A percentile compares a stretch with the other conserved stretches of the same genome.
phyloP scores from a whole-genome alignment of 768 basidiomycete genomes.

The Pleurotus salmoneostramineus region DNA sequence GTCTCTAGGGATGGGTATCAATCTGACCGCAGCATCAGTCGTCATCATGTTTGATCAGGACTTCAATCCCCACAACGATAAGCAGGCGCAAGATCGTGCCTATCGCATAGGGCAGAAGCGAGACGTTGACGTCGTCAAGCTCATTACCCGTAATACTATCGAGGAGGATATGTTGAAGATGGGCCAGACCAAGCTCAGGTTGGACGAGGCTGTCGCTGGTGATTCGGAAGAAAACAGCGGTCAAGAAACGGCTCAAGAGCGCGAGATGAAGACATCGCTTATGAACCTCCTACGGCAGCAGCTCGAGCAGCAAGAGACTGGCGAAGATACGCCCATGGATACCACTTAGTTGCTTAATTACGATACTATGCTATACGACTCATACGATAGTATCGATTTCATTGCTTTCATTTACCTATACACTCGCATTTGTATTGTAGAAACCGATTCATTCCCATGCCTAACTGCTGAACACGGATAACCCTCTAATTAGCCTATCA shows the following conservation, averaged over 20 bases:
- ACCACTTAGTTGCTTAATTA: not conserved
- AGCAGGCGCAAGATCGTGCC: slow-evolving; percentile 95
- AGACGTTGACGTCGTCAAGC: slow-evolving; percentile 91
- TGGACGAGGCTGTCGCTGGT: slow-evolving; percentile 94
- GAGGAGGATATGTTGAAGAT: slow-evolving; percentile 95
- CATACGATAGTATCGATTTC: no score
- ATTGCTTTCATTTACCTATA: not conserved
- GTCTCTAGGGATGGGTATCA: slow-evolving; percentile 80
- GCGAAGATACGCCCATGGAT: slow-evolving; percentile 8
- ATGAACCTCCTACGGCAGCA: slow-evolving; percentile 84
- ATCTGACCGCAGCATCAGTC: slow-evolving; percentile 91
- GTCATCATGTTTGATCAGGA: slow-evolving; percentile 99
- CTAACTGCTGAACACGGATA: slow-evolving; percentile 33
- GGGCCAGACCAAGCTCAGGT: slow-evolving; percentile 84
- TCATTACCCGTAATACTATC: slow-evolving; percentile 88
- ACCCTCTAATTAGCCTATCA: slow-evolving; percentile 69
- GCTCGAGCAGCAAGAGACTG: slow-evolving; percentile 56
- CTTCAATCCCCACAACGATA: slow-evolving; percentile 97
- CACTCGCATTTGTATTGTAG: slow-evolving; percentile 11
- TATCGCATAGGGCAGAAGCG: slow-evolving; percentile 96
- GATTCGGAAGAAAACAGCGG: slow-evolving; percentile 52
- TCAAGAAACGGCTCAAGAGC: slow-evolving; percentile 60
- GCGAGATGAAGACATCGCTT: slow-evolving; percentile 81
- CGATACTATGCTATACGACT: no score
- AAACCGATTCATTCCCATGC: slow-evolving; percentile 12